Evolutionary conservation across 78 protist genomes (phyloP).

Genomic region (Dictyostelium brefeldianum): DNA sequence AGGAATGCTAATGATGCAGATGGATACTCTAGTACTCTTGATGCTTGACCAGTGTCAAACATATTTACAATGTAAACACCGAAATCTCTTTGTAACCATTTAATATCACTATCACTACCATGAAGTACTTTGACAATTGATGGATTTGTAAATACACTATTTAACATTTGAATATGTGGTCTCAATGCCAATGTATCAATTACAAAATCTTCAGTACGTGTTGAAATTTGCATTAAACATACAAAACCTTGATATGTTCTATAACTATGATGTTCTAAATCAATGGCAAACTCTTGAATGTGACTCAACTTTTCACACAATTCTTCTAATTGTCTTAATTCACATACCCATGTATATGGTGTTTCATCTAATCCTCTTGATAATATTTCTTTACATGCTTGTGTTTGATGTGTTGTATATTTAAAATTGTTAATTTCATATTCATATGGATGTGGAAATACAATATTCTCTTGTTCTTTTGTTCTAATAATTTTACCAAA

Average conservation of each 20-base stretch:
- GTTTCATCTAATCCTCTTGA: slow-evolving; percentile 74
- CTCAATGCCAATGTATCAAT: slow-evolving; percentile 96
- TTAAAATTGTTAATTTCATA: slow-evolving; percentile 37
- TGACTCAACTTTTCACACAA: slow-evolving; percentile 34
- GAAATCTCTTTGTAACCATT: slow-evolving; percentile 97
- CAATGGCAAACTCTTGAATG: slow-evolving; percentile 93
- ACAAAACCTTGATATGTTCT: slow-evolving; percentile 96
- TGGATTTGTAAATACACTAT: slow-evolving; percentile 90
- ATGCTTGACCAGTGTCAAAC: slow-evolving; percentile 98
- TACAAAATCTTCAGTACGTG: slow-evolving; percentile 93
- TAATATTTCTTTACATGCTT: slow-evolving; percentile 20
- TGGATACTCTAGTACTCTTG: slow-evolving; percentile 81
- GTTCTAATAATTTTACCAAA: slow-evolving; percentile 44
- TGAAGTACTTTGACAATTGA: slow-evolving; percentile 94
- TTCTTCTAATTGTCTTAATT: slow-evolving; percentile 48
- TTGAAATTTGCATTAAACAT: slow-evolving; percentile 98
- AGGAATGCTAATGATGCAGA: slow-evolving; percentile 88
- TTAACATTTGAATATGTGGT: slow-evolving; percentile 67
- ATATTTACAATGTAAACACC: slow-evolving; percentile 98
- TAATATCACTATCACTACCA: slow-evolving; percentile 93
- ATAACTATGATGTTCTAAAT: slow-evolving; percentile 93
- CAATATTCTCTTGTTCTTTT: slow-evolving; percentile 67
- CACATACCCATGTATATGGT: slow-evolving; percentile 84
- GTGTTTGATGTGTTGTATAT: slow-evolving; percentile 21
- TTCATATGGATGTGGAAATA: slow-evolving; percentile 88